Conservation (phyloP, 1,139 yeast genomes). For the Saccharomycopsis phalli region DNA sequence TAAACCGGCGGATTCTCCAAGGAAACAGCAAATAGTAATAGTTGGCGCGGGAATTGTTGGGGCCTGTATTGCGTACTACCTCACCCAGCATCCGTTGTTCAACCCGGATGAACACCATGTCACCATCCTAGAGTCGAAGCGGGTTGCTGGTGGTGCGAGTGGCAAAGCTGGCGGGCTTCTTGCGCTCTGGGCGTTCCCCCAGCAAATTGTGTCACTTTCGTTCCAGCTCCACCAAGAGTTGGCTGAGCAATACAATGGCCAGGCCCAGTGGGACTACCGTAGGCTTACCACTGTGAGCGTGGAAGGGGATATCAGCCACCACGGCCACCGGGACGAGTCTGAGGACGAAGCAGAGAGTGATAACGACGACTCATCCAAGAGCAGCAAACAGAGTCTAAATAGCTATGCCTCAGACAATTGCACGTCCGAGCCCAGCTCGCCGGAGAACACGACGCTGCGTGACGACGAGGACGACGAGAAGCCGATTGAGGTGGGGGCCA, state of each 20-base stretch:
- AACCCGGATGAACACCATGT: slow-evolving; percentile 67
- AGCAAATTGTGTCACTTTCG: slow-evolving; percentile 83
- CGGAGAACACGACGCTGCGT: slow-evolving; percentile 5
- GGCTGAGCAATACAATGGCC: slow-evolving; percentile 72
- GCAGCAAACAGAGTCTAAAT: slow-evolving; percentile 10
- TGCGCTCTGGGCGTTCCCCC: slow-evolving; percentile 96
- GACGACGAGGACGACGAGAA: slow-evolving; percentile 5
- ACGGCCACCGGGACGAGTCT: slow-evolving; percentile 26
- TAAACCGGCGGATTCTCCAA: too few relatives aligned
- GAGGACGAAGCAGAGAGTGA: slow-evolving; percentile 14
- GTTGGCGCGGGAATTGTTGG: slow-evolving; percentile 97
- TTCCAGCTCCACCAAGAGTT: slow-evolving; percentile 80
- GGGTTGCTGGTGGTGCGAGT: slow-evolving; percentile 96
- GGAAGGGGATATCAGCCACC: slow-evolving; percentile 81
- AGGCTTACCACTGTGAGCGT: slow-evolving; percentile 78
- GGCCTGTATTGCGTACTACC: slow-evolving; percentile 85
- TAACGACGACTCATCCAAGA: slow-evolving; percentile 10
- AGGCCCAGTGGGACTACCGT: slow-evolving; percentile 85
- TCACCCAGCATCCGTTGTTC: slow-evolving; percentile 75
- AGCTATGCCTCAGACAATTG: too few relatives aligned
- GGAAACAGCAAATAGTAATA: slow-evolving; percentile 62
- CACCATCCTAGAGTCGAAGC: slow-evolving; percentile 79
- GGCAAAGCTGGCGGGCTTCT: slow-evolving; percentile 96
- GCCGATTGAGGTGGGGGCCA: not conserved
- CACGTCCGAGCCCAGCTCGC: too few relatives aligned